Base-by-base conservation (phyloP, 371 early-diverging fungal genomes). In the Mucor ambiguus region DNA sequence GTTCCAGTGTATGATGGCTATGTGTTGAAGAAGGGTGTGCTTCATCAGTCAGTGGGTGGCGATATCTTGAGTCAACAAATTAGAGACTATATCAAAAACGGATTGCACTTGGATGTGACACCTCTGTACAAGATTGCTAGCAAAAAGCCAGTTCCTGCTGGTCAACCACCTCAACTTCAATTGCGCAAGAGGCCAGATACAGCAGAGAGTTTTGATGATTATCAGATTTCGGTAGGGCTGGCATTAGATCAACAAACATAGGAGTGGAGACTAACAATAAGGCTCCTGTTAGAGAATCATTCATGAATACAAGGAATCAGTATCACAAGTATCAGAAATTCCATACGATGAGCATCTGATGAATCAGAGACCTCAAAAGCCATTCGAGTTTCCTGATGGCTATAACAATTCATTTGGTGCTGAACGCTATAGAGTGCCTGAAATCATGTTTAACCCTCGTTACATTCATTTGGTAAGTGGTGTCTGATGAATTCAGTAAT, bases 1-100 rank as follows among this genome's bases (percentile, higher is more conserved):
- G 92, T 93, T 0, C 98, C 99, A 20, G 98, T 98, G 0, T 92
- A 88, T 70, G 99, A 98, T 67, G 99, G 99, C 33, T 96, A 92
- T 74, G 93, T 94, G 4, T 73, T 98, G 46, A 93, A 94, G 58
- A 96, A 97, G 83, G 95, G 92, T 71, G 86, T 96, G 18, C 77
- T 87, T 69, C 88, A 90, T 49, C 92, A 93, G 66, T 75, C 87
- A 2, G 64, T 95, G 32, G 98, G 90, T 46, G 98, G 97, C 41
- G 90, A 96, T 68, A 75, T 90, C 5, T 69, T 98, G 1, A 92
- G 95, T 18, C 79, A 87, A 46, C 92, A 95, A 71, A 89, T 93
- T 26, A 66, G 88, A 35, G 84, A 86, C 38, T 80, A 87, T 60
- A 82, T 97, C 35, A 73, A 88, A 68, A 68, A 72, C 6, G 83